These are phyloP conservation scores for Saccharomycopsis synnaedendra DNA, from an alignment of 805 yeast genomes.

Conservation along the genomic window DNA sequence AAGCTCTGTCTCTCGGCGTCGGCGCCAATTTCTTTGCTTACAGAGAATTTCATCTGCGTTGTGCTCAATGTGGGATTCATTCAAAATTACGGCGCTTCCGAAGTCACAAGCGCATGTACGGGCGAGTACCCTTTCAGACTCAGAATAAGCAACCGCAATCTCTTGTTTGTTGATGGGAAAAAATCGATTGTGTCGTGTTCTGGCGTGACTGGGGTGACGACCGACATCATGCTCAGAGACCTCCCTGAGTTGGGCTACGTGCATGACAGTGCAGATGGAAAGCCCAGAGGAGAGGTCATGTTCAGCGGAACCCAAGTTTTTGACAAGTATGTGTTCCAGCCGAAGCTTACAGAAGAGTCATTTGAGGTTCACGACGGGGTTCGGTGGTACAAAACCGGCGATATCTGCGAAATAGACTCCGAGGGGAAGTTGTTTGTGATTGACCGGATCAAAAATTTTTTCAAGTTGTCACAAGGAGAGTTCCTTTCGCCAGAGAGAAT, in stretches of 20 bases:
- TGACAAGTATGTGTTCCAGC: conserved; percentile 14
- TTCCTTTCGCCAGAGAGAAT: conserved; percentile 36
- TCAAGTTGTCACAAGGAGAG: conserved; percentile 24
- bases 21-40: conserved; percentile 48
- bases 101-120: conserved; percentile 39
- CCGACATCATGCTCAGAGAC: conserved; percentile 42
- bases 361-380: conserved; percentile 20
- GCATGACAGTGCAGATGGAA: conserved; percentile 22
- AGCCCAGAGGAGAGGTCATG: conserved; percentile 37
- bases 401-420: conserved; percentile 39
- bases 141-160: conserved; percentile 1
- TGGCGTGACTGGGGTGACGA: conserved; percentile 36
- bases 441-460: conserved; percentile 45
- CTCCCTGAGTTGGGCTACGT: conserved; percentile 40
- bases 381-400: conserved; percentile 49
- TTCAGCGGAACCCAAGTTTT: conserved; percentile 42
- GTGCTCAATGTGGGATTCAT: conserved; percentile 31
- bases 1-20: conserved; percentile 32
- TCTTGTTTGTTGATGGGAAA: conserved; percentile 22
- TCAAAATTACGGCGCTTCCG: conserved; percentile 58
- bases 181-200: conserved; percentile 23
- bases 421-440: conserved; percentile 31
- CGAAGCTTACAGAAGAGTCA: not conserved
- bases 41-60: conserved; percentile 42
- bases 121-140: conserved; percentile 21